A percentile compares a stretch with the other conserved stretches of the same genome.
phyloP scores from a whole-genome alignment of 768 basidiomycete genomes.

The Lentinus brumalis region DNA sequence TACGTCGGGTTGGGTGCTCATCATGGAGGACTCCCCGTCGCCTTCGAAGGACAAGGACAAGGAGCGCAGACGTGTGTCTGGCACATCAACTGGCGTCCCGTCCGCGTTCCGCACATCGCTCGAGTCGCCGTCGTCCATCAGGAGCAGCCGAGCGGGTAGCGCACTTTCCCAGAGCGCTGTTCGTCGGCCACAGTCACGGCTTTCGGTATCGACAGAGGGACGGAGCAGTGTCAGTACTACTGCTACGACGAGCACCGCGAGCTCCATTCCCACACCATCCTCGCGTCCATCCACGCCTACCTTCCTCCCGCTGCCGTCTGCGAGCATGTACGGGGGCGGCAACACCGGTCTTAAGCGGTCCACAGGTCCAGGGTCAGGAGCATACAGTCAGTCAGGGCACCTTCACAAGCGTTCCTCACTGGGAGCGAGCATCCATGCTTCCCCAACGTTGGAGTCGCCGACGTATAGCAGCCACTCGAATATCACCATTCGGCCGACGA shows the following conservation, averaged over 20 bases:
- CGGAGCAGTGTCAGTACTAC: constrained; percentile 48
- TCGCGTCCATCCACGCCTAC: constrained; percentile 79
- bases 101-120: constrained; percentile 50
- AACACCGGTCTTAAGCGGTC: constrained; percentile 58
- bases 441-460: constrained; percentile 23
- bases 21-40: constrained; percentile 85
- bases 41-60: constrained; percentile 59
- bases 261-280: constrained; percentile 64
- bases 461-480: constrained; percentile 25
- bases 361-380: constrained; percentile 46
- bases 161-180: constrained; percentile 47
- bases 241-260: constrained; percentile 58
- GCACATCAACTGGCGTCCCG: constrained; percentile 53
- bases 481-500: constrained; percentile 28
- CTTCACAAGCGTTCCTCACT: constrained; percentile 59
- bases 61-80: constrained; percentile 62
- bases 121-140: constrained; percentile 39
- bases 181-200: constrained; percentile 71
- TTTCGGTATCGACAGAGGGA: constrained; percentile 59
- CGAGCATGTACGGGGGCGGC: constrained; percentile 46
- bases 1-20: constrained; percentile 82
- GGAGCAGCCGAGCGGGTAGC: constrained; percentile 40
- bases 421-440: constrained; percentile 46
- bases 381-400: constrained; percentile 37
- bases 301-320: constrained; percentile 69